Evolutionary conservation across 2,329 filamentous ascomycete species (phyloP).

Genomic region (Aspergillus felis): DNA sequence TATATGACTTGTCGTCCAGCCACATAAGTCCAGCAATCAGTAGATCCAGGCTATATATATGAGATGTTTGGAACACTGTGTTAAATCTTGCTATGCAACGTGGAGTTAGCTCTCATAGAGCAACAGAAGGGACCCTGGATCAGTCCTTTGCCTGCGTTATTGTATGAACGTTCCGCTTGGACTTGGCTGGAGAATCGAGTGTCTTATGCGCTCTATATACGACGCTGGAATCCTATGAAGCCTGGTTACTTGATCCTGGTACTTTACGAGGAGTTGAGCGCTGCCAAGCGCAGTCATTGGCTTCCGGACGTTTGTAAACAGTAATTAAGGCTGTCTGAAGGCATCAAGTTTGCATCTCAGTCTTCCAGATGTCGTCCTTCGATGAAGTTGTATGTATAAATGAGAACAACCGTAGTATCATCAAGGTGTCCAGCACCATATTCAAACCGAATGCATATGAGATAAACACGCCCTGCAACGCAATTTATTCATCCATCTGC

Average conservation of each 20-base stretch:
- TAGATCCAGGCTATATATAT: not conserved
- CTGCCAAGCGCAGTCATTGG: not conserved
- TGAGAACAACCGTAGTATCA: not conserved
- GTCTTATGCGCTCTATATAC: too few species aligned
- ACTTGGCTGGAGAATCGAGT: too few species aligned
- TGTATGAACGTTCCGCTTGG: not conserved
- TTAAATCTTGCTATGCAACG: too few species aligned
- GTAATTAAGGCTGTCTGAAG: not conserved
- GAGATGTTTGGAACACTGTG: too few species aligned
- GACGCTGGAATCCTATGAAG: too few species aligned
- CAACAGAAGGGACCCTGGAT: not conserved
- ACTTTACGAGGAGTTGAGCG: too few species aligned
- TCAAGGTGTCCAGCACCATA: not conserved
- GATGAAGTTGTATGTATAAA: not conserved
- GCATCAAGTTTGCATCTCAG: not conserved
- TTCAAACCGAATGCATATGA: not conserved
- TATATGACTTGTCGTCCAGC: not conserved
- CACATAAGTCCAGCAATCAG: not conserved
- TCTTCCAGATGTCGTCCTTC: not conserved
- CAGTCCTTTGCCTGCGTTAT: not conserved
- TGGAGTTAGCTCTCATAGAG: not conserved
- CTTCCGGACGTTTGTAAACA: not conserved
- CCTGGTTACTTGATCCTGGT: too few species aligned
- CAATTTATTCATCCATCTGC: slow-evolving; percentile 80
- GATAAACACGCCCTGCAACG: not conserved